A percentile compares a stretch with the other conserved stretches of the same genome.
Conservation (phyloP, 106 monocot species). For the Dendrobium nobile region DNA sequence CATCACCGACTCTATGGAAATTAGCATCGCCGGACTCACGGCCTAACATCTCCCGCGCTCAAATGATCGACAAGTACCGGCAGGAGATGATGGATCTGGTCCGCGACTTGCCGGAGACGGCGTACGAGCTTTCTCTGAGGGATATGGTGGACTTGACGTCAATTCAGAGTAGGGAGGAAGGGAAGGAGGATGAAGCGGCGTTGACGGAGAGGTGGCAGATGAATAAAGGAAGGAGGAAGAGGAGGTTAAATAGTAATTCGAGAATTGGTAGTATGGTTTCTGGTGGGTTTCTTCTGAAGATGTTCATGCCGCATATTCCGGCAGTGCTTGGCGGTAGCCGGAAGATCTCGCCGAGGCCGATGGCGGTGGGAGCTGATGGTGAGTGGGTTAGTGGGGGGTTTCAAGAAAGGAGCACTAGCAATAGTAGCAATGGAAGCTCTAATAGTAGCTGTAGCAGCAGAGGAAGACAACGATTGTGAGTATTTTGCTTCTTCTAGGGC, state of each 20-base stretch:
- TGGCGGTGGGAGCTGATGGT: too few species aligned
- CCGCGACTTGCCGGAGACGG: conserved; percentile 25
- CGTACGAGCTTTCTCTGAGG: conserved; percentile 41
- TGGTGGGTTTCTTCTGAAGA: conserved; percentile 18
- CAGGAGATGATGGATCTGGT: conserved; percentile 51
- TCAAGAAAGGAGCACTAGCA: conserved; percentile 1
- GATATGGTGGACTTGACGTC: conserved; percentile 29
- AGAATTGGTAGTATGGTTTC: conserved; percentile 26
- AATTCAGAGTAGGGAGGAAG: neutral
- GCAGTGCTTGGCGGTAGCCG: neutral
- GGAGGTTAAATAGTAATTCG: neutral
- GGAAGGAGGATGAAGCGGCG: neutral
- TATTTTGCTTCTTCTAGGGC: neutral
- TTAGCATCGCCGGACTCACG: neutral
- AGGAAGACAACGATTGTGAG: neutral
- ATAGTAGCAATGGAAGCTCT: neutral
- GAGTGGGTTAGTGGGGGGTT: too few species aligned
- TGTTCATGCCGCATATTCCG: conserved; percentile 12
- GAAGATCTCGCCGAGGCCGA: conserved; percentile 11
- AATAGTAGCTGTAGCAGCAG: neutral
- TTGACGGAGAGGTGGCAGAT: conserved; percentile 4
- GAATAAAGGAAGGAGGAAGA: neutral
- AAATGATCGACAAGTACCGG: conserved; percentile 29
- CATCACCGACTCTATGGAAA: conserved; percentile 36
- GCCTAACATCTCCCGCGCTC: conserved; percentile 10